These are phyloP conservation scores for Colletotrichum gigasporum DNA, from an alignment of 2,329 filamentous ascomycete genomes.

Conservation along the genomic window DNA sequence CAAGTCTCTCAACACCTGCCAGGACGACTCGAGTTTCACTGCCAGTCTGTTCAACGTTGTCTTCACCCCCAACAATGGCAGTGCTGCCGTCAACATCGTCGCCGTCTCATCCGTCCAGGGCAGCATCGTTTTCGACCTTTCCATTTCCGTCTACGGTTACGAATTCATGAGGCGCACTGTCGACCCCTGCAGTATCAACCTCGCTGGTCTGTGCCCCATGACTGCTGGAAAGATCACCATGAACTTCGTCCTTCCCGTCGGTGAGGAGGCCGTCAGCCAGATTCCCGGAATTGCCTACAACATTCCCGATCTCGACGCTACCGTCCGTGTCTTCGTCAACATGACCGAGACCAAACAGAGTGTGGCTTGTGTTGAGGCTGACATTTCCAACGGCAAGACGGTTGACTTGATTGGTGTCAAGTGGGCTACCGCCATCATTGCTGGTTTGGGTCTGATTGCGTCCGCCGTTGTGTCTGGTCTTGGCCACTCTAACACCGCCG, in stretches of 20 bases:
- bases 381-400: slow-evolving; percentile 90
- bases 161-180: slow-evolving; percentile 72
- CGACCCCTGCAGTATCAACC: slow-evolving; percentile 77
- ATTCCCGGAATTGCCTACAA: slow-evolving; percentile 89
- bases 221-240: slow-evolving; percentile 83
- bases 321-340: slow-evolving; percentile 84
- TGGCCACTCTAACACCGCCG: slow-evolving; percentile 92
- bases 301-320: slow-evolving; percentile 90
- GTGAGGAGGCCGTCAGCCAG: slow-evolving; percentile 62
- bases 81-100: slow-evolving; percentile 77
- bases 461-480: slow-evolving; percentile 91
- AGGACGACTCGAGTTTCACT: slow-evolving; percentile 84
- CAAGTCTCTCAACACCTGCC: slow-evolving; percentile 85
- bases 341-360: slow-evolving; percentile 67
- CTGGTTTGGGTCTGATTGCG: slow-evolving; percentile 82
- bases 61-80: slow-evolving; percentile 79
- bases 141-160: slow-evolving; percentile 86
- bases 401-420: slow-evolving; percentile 89
- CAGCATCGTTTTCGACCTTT: slow-evolving; percentile 80
- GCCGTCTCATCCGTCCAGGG: slow-evolving; percentile 85
- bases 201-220: slow-evolving; percentile 90
- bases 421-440: slow-evolving; percentile 89
- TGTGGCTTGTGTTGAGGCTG: slow-evolving; percentile 87
- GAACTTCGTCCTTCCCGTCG: slow-evolving; percentile 73
- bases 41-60: slow-evolving; percentile 89